Evolutionary conservation across 208 protist species (phyloP).

Genomic region (Crithidia sp.): DNA sequence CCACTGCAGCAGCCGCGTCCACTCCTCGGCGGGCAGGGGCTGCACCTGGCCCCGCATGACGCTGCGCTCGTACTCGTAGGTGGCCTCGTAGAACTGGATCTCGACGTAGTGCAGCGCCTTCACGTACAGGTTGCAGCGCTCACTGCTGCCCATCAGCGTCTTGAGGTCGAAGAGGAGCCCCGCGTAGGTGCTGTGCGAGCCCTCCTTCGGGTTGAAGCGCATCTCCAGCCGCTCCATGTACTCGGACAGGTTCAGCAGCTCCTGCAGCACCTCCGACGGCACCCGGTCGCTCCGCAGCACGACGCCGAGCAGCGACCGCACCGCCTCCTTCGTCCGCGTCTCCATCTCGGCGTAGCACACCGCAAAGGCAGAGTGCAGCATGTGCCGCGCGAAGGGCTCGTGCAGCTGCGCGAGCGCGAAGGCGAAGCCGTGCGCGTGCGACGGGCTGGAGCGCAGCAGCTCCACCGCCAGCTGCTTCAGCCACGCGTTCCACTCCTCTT

Average conservation of each 20-base stretch:
- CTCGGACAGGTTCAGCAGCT: constrained; percentile 96
- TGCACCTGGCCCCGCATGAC: constrained; percentile 64
- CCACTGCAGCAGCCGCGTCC: constrained; percentile 68
- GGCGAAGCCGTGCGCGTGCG: constrained; percentile 73
- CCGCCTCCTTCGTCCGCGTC: constrained; percentile 46
- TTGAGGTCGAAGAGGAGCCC: constrained; percentile 84
- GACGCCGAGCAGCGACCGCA: constrained; percentile 61
- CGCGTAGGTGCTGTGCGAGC: constrained; percentile 39
- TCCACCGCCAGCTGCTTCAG: constrained; percentile 80
- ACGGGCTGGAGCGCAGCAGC: constrained; percentile 85
- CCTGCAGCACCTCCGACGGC: constrained; percentile 93
- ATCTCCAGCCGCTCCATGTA: constrained; percentile 97
- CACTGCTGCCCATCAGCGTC: constrained; percentile 92
- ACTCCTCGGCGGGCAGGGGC: constrained; percentile 65
- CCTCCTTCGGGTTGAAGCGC: constrained; percentile 62
- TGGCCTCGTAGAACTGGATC: constrained; percentile 87
- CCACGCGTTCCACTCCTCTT: constrained; percentile 89
- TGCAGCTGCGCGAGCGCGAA: constrained; percentile 81
- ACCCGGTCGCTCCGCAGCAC: constrained; percentile 78
- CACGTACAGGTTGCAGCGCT: constrained; percentile 93
- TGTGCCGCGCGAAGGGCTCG: constrained; percentile 88
- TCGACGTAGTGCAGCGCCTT: constrained; percentile 97
- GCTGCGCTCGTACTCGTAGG: constrained; percentile 73
- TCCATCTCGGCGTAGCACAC: constrained; percentile 86
- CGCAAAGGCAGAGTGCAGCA: constrained; percentile 90